Conservation (phyloP, 148 eudicot species). For the Camellia sinensis region DNA sequence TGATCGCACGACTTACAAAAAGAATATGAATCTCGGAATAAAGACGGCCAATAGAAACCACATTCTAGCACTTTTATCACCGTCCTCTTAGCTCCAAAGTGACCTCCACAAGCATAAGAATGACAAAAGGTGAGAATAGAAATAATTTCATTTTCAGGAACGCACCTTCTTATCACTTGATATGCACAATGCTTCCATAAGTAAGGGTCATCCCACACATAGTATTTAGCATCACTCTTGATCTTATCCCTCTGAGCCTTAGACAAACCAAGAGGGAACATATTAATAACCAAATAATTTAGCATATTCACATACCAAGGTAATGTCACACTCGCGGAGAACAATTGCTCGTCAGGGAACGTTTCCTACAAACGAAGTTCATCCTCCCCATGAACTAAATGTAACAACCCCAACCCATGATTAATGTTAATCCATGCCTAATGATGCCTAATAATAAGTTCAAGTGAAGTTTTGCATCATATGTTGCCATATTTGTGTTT, state of each 20-base stretch:
- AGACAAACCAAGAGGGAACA: background rate
- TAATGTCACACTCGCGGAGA: background rate
- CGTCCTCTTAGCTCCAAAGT: conserved; percentile 13
- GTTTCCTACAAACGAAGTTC: too few species aligned
- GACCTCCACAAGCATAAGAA: conserved; percentile 16
- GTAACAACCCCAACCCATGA: too few species aligned
- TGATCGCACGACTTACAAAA: background rate
- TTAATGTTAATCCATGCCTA: too few species aligned
- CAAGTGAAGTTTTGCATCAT: too few species aligned
- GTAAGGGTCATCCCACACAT: conserved; percentile 17
- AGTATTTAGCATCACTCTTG: background rate
- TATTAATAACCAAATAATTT: conserved; percentile 4
- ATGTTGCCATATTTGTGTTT: too few species aligned
- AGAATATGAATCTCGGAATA: background rate
- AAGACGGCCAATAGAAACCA: conserved; percentile 6
- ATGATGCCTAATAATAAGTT: too few species aligned
- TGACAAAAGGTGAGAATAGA: conserved; percentile 17
- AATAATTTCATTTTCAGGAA: conserved; percentile 3
- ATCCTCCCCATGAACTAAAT: too few species aligned
- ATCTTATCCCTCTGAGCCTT: background rate
- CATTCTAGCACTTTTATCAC: background rate
- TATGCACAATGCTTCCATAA: conserved; percentile 1
- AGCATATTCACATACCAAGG: conserved; percentile 25
- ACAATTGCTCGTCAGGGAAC: conserved; percentile 8
- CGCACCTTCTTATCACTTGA: conserved; percentile 14